phyloP scores from a whole-genome alignment of 768 basidiomycete species.

The Phlebiopsis gigantea region DNA sequence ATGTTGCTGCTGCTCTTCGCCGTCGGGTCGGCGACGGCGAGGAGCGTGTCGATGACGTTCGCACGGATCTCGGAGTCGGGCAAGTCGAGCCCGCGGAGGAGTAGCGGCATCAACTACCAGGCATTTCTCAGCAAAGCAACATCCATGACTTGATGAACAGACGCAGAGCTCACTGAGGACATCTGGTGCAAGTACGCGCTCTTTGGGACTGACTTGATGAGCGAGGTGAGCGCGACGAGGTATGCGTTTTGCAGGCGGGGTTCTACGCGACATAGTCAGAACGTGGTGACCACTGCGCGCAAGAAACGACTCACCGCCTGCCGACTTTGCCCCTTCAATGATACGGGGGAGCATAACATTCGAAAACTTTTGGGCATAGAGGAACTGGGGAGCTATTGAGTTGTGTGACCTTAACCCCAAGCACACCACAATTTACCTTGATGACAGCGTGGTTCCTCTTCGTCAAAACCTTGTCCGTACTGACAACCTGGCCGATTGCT shows the following conservation, averaged over 20 bases:
- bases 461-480: constrained; percentile 57
- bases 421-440: constrained; percentile 42
- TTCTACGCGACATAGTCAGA: constrained; percentile 31
- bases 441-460: constrained; percentile 76
- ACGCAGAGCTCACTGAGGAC: constrained; percentile 38
- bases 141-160: background rate
- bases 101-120: constrained; percentile 84
- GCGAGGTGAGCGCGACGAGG: constrained; percentile 76
- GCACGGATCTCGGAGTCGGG: constrained; percentile 68
- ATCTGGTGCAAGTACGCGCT: constrained; percentile 68
- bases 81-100: constrained; percentile 80
- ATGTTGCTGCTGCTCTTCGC: constrained; percentile 32
- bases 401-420: background rate
- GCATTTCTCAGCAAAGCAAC: background rate
- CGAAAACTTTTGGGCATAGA: constrained; percentile 74
- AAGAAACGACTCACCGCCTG: constrained; percentile 34
- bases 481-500: constrained; percentile 63
- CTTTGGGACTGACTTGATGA: constrained; percentile 78
- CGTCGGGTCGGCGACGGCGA: constrained; percentile 59
- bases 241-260: constrained; percentile 55
- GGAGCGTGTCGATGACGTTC: constrained; percentile 77
- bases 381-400: constrained; percentile 39
- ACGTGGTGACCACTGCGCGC: background rate
- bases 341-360: constrained; percentile 67
- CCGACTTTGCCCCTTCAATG: constrained; percentile 57